Conservation (phyloP, 768 basidiomycete species). For the Dacryopinax spathularia region DNA sequence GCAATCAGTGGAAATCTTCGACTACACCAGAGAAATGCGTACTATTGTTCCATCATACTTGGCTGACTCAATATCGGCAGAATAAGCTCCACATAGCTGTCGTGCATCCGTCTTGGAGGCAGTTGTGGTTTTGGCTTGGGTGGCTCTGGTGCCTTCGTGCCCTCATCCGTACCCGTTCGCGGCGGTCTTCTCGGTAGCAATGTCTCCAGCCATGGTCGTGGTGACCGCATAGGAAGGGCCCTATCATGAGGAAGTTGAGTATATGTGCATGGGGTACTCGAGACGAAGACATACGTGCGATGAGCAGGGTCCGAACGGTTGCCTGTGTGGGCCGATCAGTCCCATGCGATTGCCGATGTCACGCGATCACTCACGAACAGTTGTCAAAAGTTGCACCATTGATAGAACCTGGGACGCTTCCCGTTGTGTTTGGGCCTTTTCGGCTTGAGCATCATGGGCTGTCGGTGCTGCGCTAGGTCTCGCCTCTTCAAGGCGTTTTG, state of each 20-base stretch:
- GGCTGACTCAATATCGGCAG: neutral
- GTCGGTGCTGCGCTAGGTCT: neutral
- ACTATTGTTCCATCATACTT: neutral
- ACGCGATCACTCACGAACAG: neutral
- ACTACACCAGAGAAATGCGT: neutral
- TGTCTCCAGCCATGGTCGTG: neutral
- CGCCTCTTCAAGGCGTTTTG: neutral
- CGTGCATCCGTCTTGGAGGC: conserved; percentile 45
- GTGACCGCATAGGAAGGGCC: neutral
- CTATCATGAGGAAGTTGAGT: neutral
- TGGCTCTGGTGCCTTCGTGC: neutral
- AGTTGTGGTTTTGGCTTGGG: conserved; percentile 12
- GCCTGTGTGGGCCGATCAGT: neutral
- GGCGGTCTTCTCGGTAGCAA: neutral
- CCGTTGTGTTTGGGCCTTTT: neutral
- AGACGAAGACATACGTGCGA: neutral
- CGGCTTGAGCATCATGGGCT: neutral
- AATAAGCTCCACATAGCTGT: conserved; percentile 35
- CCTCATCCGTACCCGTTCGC: neutral
- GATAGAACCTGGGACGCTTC: neutral
- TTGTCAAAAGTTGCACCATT: neutral
- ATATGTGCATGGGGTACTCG: neutral
- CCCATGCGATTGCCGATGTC: neutral
- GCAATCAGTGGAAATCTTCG: neutral
- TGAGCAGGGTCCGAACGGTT: neutral